These are phyloP conservation scores for Neonothopanus nambi DNA, from an alignment of 1,284 basidiomycete species.

Conservation along the genomic window DNA sequence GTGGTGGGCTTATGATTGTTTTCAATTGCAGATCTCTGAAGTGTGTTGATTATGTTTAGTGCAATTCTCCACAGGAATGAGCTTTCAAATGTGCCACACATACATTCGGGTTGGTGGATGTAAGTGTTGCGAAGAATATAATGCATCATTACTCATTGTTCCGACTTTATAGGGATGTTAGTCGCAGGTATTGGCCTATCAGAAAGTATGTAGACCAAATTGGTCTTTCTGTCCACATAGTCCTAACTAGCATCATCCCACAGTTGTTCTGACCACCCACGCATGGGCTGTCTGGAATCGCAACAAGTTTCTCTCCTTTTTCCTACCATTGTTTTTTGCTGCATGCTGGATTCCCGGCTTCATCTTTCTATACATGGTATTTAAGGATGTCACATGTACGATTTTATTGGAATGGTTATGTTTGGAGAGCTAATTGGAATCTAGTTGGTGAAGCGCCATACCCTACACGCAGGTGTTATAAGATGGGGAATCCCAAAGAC, in stretches of 20 bases:
- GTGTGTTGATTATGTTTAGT: too few relatives aligned
- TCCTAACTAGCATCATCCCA: neutral
- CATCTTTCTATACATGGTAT: neutral
- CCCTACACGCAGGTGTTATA: neutral
- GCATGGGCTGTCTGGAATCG: conserved; percentile 4
- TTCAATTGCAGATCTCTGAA: neutral
- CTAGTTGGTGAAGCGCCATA: neutral
- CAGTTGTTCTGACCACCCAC: neutral
- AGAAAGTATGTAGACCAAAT: conserved; percentile 16
- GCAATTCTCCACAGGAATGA: too few relatives aligned
- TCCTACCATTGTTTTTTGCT: neutral
- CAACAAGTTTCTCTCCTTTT: neutral
- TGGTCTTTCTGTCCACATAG: conserved; percentile 22
- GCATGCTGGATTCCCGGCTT: conserved; percentile 2
- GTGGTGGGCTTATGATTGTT: neutral
- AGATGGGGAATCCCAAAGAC: neutral
- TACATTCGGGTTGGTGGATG: too few relatives aligned
- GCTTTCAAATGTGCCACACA: too few relatives aligned
- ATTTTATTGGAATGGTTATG: neutral
- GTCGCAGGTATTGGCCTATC: conserved; percentile 1
- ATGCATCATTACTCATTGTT: too few relatives aligned
- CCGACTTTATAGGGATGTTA: neutral
- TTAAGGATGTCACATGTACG: neutral
- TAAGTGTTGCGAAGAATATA: too few relatives aligned
- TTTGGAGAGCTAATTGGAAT: neutral